Conservation (phyloP, 495 filamentous ascomycete genomes). For the Entonaema liquescens region DNA sequence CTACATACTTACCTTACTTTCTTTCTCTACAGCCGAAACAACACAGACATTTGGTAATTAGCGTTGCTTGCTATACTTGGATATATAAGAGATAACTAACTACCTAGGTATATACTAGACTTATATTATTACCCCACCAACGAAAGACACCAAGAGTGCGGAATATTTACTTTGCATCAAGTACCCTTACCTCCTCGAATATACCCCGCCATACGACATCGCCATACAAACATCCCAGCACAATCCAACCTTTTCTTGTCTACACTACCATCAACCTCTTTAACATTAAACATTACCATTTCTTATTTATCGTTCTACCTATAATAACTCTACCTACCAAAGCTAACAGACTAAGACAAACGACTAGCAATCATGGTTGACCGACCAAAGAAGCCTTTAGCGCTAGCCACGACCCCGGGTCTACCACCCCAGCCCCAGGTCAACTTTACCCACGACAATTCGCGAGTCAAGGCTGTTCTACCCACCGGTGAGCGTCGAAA, state of each 20-base stretch:
- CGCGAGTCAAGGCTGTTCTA: slow-evolving; percentile 72
- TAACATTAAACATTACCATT: slow-evolving; percentile 11
- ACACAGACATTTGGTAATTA: no score
- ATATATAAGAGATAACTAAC: no score
- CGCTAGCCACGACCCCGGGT: slow-evolving; percentile 73
- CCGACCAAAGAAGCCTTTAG: slow-evolving; percentile 80
- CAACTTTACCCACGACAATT: slow-evolving; percentile 70
- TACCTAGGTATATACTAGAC: background rate
- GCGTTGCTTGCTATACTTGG: no score
- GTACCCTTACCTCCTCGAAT: slow-evolving; percentile 12
- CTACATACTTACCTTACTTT: no score
- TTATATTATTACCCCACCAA: slow-evolving; percentile 38
- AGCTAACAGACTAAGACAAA: background rate
- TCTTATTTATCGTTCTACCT: background rate
- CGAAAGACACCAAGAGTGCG: slow-evolving; percentile 20
- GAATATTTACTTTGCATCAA: slow-evolving; percentile 29
- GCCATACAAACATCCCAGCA: background rate
- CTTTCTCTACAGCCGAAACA: no score
- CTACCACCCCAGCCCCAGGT: slow-evolving; percentile 73
- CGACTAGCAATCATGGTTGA: slow-evolving; percentile 70
- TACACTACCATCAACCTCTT: background rate
- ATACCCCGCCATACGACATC: slow-evolving; percentile 21
- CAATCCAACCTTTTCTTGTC: background rate
- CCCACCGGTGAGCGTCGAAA: slow-evolving; percentile 80
- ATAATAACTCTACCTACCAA: slow-evolving; percentile 7